Percentiles rank a stretch among this genome's conserved stretches.
Evolutionary conservation across 768 basidiomycete genomes (phyloP).

Genomic region (Hypholoma sublateritium): DNA sequence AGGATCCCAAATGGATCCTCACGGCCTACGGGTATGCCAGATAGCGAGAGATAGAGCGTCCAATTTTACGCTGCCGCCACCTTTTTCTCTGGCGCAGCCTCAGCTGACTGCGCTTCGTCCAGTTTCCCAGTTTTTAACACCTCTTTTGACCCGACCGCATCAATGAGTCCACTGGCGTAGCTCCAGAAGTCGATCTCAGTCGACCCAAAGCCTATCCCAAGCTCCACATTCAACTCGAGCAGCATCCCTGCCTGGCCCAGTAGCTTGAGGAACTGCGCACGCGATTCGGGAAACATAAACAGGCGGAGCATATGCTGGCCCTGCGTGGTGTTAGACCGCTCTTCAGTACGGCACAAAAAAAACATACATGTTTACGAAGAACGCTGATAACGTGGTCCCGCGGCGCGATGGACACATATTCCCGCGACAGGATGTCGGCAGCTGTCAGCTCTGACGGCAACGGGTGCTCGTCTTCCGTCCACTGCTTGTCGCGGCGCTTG

Average conservation of each 20-base stretch:
- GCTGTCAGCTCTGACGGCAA: conserved; percentile 26
- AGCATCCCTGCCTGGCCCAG: conserved; percentile 47
- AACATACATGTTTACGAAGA: conserved; percentile 58
- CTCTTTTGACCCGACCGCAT: background rate
- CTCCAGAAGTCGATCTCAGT: conserved; percentile 69
- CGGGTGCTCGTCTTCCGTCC: conserved; percentile 44
- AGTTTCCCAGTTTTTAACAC: background rate
- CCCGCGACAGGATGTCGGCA: conserved; percentile 20
- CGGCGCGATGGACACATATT: conserved; percentile 26
- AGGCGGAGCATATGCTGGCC: conserved; percentile 51
- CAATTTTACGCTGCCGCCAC: no score
- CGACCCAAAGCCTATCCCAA: conserved; percentile 29
- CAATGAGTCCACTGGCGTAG: conserved; percentile 33
- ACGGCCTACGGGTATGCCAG: background rate
- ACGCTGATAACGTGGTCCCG: conserved; percentile 48
- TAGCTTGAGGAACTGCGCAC: conserved; percentile 62
- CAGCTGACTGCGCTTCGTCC: background rate
- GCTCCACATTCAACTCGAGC: conserved; percentile 29
- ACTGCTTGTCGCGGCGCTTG: conserved; percentile 40
- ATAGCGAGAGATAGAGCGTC: background rate
- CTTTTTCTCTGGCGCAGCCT: background rate
- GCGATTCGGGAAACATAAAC: conserved; percentile 77
- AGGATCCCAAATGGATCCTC: background rate
- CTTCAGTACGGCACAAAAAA: conserved; percentile 8
- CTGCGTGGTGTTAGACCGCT: conserved; percentile 32